Evolutionary conservation across 2,329 filamentous ascomycete species (phyloP).

Genomic region (Alternaria angustiovoidea): DNA sequence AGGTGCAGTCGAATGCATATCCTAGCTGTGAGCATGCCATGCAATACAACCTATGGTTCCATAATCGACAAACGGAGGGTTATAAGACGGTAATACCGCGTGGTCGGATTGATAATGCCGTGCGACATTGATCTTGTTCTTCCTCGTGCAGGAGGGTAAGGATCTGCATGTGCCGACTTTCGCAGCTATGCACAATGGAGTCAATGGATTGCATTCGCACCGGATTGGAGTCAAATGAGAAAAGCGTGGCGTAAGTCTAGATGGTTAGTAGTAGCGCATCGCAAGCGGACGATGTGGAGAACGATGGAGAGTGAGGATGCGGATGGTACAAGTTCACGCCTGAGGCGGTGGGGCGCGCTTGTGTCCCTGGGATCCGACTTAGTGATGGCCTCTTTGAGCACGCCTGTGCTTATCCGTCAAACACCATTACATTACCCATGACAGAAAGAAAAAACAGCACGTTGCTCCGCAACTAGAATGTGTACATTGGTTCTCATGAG

Average conservation of each 20-base stretch:
- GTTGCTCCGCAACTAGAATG: no score
- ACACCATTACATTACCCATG: no score
- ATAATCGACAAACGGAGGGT: not conserved
- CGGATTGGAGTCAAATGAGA: not conserved
- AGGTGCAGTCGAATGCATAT: not conserved
- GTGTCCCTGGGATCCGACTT: no score
- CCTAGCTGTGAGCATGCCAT: not conserved
- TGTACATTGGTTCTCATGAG: no score
- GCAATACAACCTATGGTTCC: not conserved
- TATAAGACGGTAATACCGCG: constrained; percentile 5
- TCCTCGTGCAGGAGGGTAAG: not conserved
- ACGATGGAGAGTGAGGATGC: not conserved
- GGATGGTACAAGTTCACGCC: not conserved
- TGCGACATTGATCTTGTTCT: constrained; percentile 15
- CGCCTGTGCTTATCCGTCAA: no score
- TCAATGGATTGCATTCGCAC: not conserved
- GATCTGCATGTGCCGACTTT: constrained; percentile 2
- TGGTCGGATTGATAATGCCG: constrained; percentile 28
- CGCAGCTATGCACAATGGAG: not conserved
- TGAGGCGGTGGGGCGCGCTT: constrained; percentile 7
- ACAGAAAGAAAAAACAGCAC: no score
- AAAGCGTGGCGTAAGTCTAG: not conserved
- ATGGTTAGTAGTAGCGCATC: not conserved
- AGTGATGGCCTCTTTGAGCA: no score
- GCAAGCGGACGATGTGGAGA: not conserved